These are phyloP conservation scores for Lipomyces kockii DNA, from an alignment of 805 yeast genomes.

Conservation along the genomic window DNA sequence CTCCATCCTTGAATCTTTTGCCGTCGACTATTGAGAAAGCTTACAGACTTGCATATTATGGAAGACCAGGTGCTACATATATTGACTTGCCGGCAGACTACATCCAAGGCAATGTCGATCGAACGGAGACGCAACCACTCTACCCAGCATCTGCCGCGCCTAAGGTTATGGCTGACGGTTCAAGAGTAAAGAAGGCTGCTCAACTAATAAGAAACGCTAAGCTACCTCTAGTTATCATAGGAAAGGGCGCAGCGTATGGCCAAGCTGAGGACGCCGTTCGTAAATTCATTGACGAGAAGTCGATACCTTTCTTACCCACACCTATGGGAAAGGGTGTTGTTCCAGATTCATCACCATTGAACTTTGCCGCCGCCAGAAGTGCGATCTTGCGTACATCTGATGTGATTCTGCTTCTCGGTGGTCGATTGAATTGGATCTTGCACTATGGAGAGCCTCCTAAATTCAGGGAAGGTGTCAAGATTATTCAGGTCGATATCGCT, in stretches of 20 bases:
- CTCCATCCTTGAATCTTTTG: constrained; percentile 45
- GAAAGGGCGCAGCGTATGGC: constrained; percentile 66
- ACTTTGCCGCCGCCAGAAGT: constrained; percentile 68
- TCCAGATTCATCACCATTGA: constrained; percentile 53
- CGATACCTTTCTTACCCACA: constrained; percentile 67
- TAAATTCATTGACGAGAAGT: constrained; percentile 50
- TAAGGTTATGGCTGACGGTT: constrained; percentile 47
- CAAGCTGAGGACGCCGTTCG: constrained; percentile 50
- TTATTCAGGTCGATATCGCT: constrained; percentile 62
- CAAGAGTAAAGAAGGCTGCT: constrained; percentile 48
- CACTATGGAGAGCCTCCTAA: constrained; percentile 68
- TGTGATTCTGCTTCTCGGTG: constrained; percentile 64
- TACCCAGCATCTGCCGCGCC: constrained; percentile 43
- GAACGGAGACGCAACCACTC: constrained; percentile 12
- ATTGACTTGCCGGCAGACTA: constrained; percentile 68
- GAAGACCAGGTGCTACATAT: constrained; percentile 65
- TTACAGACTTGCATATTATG: constrained; percentile 52
- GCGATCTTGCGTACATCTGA: constrained; percentile 62
- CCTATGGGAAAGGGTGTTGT: constrained; percentile 82
- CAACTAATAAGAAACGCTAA: constrained; percentile 46
- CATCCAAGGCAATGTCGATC: constrained; percentile 48
- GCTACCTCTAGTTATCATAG: constrained; percentile 61
- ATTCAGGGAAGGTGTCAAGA: constrained; percentile 52
- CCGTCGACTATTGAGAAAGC: constrained; percentile 54
- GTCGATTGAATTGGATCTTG: constrained; percentile 73